Evolutionary conservation across 2,329 filamentous ascomycete species (phyloP), one percentile per base, ranked within the genome.

Genomic region (Corinectria fuckeliana): DNA sequence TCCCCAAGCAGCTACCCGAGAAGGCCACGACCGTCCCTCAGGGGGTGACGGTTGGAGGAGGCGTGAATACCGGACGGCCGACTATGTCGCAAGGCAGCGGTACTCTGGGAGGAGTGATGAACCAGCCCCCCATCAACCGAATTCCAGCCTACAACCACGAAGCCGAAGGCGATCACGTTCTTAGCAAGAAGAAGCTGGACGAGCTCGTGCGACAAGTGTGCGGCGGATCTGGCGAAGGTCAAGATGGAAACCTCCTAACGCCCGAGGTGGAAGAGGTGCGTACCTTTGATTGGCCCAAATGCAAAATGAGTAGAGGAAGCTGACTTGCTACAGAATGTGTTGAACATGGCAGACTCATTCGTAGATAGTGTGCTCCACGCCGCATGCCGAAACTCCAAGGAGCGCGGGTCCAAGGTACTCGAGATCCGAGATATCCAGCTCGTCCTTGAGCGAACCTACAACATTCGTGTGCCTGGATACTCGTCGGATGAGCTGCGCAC

Each of bases 161-260:
- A 74, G 91, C 92, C 26, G 93, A 97, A 72, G 93, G 92, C 23
- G 93, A 97, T 70, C 89, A 93, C 41, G 91, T 99, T 1, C 82
- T 99, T n/a, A 96, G 91, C 79, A 97, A 97, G 85, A 96, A 96
- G 80, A 98, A 97, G 79, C 84, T 99, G 38, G 93, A 99, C 72
- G 94, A 97, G 74, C 84, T 99, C 34, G 93, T 98, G 8, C 88
- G 93, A 50, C 94, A 98, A 77, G 93, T 98, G 59, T 96, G 92
- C 32, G 93, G 93, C 53, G 90, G 90, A 9, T 88, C 87, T 23
- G 85, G 87, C 1, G 89, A 91, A 62, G 82, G 85, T n/a, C 84
- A 87, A 47, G 90, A 91, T 64, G 88, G 88, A 61, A 92, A 94
- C 72, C 85, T 89, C 34, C 80, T 98, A 65, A 92, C 92, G 25